These are phyloP conservation scores for Tolypocladium paradoxum DNA, from an alignment of 2,329 filamentous ascomycete genomes.

Conservation along the genomic window DNA sequence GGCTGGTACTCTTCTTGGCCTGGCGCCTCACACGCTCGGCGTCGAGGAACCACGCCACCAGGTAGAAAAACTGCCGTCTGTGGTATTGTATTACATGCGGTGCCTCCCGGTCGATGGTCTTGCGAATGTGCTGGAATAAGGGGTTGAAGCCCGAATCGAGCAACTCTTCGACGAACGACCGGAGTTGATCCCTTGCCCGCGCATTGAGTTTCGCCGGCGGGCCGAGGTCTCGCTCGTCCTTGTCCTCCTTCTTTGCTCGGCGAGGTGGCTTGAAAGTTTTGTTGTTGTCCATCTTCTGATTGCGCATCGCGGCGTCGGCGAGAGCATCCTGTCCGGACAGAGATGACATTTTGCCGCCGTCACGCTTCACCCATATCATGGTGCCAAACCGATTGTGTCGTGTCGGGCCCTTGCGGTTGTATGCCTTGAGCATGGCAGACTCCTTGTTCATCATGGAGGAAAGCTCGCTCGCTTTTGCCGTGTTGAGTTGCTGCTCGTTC, in stretches of 20 bases:
- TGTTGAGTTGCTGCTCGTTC: conserved; percentile 60
- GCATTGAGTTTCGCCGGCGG: conserved; percentile 58
- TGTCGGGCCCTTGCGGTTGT: conserved; percentile 68
- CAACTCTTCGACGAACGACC: conserved; percentile 82
- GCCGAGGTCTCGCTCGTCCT: conserved; percentile 66
- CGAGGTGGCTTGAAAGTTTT: conserved; percentile 86
- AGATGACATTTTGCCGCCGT: conserved; percentile 73
- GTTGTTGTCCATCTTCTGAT: conserved; percentile 80
- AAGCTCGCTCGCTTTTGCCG: conserved; percentile 62
- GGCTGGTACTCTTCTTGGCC: conserved; percentile 42
- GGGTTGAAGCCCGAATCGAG: conserved; percentile 94
- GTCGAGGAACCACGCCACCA: conserved; percentile 85
- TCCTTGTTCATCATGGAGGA: conserved; percentile 70
- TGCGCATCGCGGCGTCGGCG: conserved; percentile 56
- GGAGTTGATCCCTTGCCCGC: conserved; percentile 65
- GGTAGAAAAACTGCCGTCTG: conserved; percentile 79
- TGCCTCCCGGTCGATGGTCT: conserved; percentile 81
- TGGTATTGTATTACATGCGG: conserved; percentile 71
- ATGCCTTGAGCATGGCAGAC: conserved; percentile 66
- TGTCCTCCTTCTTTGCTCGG: conserved; percentile 47
- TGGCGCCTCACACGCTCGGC: conserved; percentile 67
- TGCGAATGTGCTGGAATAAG: conserved; percentile 72
- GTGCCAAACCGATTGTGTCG: conserved; percentile 91
- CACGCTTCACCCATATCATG: conserved; percentile 92
- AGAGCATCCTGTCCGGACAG: conserved; percentile 84